These are phyloP conservation scores for Trametes pubescens DNA, from an alignment of 1,284 basidiomycete species.

Conservation along the genomic window DNA sequence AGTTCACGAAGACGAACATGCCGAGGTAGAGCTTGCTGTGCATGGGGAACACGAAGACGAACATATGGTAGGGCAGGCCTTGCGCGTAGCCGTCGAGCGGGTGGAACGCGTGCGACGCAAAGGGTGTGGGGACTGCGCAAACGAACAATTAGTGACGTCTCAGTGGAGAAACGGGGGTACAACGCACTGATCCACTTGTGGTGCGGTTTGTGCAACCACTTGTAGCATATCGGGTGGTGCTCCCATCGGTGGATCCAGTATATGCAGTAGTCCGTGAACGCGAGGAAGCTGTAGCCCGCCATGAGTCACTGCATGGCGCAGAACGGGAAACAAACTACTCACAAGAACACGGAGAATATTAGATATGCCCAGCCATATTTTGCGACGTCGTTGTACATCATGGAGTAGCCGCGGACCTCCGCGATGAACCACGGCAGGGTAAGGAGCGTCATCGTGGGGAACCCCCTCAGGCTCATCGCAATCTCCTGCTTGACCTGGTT, in stretches of 20 bases:
- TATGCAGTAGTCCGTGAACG: conserved; percentile 97
- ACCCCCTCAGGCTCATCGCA: conserved; percentile 75
- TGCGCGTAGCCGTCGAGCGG: conserved; percentile 95
- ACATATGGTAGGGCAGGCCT: conserved; percentile 94
- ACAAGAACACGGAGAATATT: conserved; percentile 69
- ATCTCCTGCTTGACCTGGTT: conserved; percentile 92
- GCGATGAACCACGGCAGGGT: conserved; percentile 95
- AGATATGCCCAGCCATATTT: conserved; percentile 79
- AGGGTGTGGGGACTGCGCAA: conserved; percentile 92
- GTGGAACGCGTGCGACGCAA: conserved; percentile 97
- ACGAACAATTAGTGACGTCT: conserved; percentile 10
- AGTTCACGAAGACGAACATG: conserved; percentile 90
- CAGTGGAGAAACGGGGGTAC: conserved; percentile 7
- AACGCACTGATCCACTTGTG: conserved; percentile 96
- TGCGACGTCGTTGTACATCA: conserved; percentile 79
- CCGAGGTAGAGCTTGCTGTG: conserved; percentile 85
- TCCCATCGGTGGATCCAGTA: conserved; percentile 90
- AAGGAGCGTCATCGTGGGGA: conserved; percentile 82
- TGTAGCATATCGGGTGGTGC: conserved; percentile 91
- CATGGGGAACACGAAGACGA: conserved; percentile 91
- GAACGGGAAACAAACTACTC: conserved; percentile 41
- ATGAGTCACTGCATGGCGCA: not conserved
- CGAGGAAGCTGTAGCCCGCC: conserved; percentile 70
- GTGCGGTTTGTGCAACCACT: conserved; percentile 93
- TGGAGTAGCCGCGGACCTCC: conserved; percentile 90